A percentile compares a stretch with the other conserved stretches of the same genome.
Evolutionary conservation across 768 basidiomycete genomes (phyloP).

Genomic region (Podaxis sp.): DNA sequence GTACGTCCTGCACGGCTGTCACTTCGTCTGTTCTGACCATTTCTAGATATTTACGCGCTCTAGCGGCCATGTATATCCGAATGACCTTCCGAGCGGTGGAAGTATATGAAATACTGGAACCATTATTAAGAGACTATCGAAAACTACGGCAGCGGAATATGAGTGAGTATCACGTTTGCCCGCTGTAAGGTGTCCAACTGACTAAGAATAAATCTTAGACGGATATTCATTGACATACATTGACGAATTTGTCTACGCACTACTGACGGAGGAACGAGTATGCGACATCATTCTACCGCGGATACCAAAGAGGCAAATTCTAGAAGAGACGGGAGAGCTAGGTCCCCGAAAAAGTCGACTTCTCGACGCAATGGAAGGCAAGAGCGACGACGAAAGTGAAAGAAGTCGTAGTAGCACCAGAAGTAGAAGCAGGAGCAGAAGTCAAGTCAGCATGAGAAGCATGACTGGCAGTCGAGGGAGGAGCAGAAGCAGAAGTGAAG

Average conservation of each 20-base stretch:
- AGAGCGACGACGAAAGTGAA: constrained; percentile 50
- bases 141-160: constrained; percentile 82
- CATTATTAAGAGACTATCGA: constrained; percentile 88
- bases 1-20: constrained; percentile 46
- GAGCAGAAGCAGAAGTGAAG: constrained; percentile 32
- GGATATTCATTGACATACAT: constrained; percentile 86
- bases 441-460: too few relatives aligned
- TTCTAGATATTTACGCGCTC: constrained; percentile 84
- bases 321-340: constrained; percentile 92
- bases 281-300: constrained; percentile 97
- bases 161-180: constrained; percentile 45
- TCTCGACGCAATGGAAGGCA: constrained; percentile 84
- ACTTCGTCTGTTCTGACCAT: neutral
- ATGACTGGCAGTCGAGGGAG: constrained; percentile 26
- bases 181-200: neutral
- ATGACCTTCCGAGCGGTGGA: constrained; percentile 91
- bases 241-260: constrained; percentile 86
- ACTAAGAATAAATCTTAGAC: constrained; percentile 39
- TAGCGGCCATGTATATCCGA: constrained; percentile 92
- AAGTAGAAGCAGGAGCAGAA: constrained; percentile 20
- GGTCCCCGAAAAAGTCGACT: constrained; percentile 82
- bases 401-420: constrained; percentile 34
- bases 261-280: constrained; percentile 86
- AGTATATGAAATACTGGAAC: constrained; percentile 92
- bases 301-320: constrained; percentile 74